phyloP scores from a whole-genome alignment of 148 eudicot genomes.

The Bassia scoparia region DNA sequence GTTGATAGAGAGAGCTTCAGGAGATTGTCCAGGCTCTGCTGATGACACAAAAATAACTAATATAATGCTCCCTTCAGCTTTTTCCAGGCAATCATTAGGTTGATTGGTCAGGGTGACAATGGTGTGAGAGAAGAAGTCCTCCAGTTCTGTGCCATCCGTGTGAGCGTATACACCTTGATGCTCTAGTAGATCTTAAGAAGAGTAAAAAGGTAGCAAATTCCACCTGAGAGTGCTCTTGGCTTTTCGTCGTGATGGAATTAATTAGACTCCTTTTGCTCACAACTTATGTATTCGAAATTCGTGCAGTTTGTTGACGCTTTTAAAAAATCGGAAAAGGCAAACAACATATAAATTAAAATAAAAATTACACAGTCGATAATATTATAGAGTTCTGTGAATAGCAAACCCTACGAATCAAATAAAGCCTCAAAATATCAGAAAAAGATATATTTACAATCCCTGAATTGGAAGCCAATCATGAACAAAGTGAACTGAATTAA shows the following conservation, averaged over 20 bases:
- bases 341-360: no score
- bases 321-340: no score
- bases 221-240: slow-evolving; percentile 47
- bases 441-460: no score
- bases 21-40: slow-evolving; percentile 48
- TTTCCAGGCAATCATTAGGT: slow-evolving; percentile 49
- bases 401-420: no score
- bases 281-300: slow-evolving; percentile 69
- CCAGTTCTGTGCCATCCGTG: slow-evolving; percentile 64
- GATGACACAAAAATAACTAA: slow-evolving; percentile 46
- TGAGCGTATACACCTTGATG: slow-evolving; percentile 46
- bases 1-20: slow-evolving; percentile 66
- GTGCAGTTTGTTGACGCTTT: no score
- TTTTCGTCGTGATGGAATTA: slow-evolving; percentile 39
- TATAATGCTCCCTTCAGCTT: slow-evolving; percentile 50
- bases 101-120: slow-evolving; percentile 51
- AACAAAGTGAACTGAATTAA: no score
- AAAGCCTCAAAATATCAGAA: no score
- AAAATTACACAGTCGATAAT: no score
- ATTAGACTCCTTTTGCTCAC: slow-evolving; percentile 48
- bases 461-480: no score
- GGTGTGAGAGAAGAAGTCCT: slow-evolving; percentile 66
- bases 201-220: slow-evolving; percentile 30
- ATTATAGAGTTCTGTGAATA: no score
- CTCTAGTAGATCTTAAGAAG: slow-evolving; percentile 30